These are phyloP conservation scores for Hondaea fermentalgiana DNA, from an alignment of 108 stramenopile genomes.

Conservation along the genomic window DNA sequence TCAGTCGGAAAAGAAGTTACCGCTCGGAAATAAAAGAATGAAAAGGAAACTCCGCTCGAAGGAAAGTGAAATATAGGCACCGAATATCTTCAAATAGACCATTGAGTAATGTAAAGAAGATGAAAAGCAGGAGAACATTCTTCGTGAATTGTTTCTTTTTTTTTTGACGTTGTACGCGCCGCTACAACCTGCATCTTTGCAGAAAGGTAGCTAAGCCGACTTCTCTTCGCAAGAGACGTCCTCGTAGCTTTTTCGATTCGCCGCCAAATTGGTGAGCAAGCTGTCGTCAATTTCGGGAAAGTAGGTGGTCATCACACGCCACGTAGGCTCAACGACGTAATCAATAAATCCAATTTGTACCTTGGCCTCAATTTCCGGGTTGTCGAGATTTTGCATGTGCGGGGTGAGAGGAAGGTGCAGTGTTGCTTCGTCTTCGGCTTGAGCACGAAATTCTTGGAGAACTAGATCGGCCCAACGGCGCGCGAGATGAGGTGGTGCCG, in stretches of 20 bases:
- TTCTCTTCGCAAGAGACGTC: too few relatives aligned
- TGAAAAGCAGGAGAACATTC: too few relatives aligned
- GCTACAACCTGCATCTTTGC: too few relatives aligned
- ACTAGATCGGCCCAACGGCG: conserved; percentile 47
- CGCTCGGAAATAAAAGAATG: too few relatives aligned
- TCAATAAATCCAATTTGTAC: conserved; percentile 53
- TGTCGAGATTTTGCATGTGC: conserved; percentile 47
- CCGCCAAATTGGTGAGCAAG: not conserved
- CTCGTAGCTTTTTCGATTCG: not conserved
- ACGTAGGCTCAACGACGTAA: conserved; percentile 50
- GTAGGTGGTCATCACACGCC: conserved; percentile 24
- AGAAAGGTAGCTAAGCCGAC: too few relatives aligned
- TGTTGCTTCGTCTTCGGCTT: conserved; percentile 38
- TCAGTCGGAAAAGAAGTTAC: too few relatives aligned
- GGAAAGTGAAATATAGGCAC: too few relatives aligned
- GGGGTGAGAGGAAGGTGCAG: conserved; percentile 40
- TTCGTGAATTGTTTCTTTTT: too few relatives aligned
- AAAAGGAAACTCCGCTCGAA: too few relatives aligned
- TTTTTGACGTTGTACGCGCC: too few relatives aligned
- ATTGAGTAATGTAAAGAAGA: too few relatives aligned
- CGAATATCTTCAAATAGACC: too few relatives aligned
- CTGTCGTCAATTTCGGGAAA: conserved; percentile 32
- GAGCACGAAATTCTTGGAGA: conserved; percentile 37
- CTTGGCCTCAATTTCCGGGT: conserved; percentile 36
- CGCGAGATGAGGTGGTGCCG: conserved; percentile 38